phyloP scores from a whole-genome alignment of 2,329 filamentous ascomycete species.

The Hirsutella rhossiliensis region DNA sequence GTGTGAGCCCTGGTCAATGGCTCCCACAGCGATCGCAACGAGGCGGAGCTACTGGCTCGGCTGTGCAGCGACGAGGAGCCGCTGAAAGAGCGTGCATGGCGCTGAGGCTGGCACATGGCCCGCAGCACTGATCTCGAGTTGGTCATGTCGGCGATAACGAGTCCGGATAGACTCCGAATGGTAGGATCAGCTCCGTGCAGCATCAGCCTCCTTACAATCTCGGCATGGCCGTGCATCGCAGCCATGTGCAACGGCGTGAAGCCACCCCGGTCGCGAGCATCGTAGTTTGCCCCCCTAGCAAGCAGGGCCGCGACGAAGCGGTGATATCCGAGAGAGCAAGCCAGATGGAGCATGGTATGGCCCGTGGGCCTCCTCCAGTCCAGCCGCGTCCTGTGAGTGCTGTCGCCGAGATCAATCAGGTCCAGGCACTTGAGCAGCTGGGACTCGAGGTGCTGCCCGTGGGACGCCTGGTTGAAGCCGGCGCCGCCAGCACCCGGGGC shows the following conservation, averaged over 20 bases:
- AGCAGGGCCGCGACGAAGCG: constrained; percentile 67
- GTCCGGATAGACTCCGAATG: constrained; percentile 56
- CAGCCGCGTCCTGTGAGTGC: constrained; percentile 51
- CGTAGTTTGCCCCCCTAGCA: constrained; percentile 64
- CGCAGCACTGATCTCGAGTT: constrained; percentile 51
- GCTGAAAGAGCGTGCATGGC: constrained; percentile 55
- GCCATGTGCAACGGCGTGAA: constrained; percentile 78
- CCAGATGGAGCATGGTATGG: constrained; percentile 72
- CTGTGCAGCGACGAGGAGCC: constrained; percentile 46
- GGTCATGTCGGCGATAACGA: constrained; percentile 60
- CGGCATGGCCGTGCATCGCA: constrained; percentile 60
- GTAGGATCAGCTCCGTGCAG: constrained; percentile 61
- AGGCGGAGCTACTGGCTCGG: constrained; percentile 54
- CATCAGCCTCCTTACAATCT: constrained; percentile 66
- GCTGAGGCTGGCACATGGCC: constrained; percentile 48
- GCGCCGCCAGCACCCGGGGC: constrained; percentile 29
- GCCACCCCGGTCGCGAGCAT: constrained; percentile 64
- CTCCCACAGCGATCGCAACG: constrained; percentile 56
- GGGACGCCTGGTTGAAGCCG: constrained; percentile 29
- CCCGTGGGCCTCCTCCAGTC: constrained; percentile 55
- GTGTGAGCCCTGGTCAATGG: constrained; percentile 25
- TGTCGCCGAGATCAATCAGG: constrained; percentile 67
- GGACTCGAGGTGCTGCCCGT: constrained; percentile 44
- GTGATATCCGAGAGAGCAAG: constrained; percentile 61
- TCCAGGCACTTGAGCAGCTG: constrained; percentile 65